Evolutionary conservation across 2,329 filamentous ascomycete species (phyloP).

Genomic region (Diaporthe nobilis): DNA sequence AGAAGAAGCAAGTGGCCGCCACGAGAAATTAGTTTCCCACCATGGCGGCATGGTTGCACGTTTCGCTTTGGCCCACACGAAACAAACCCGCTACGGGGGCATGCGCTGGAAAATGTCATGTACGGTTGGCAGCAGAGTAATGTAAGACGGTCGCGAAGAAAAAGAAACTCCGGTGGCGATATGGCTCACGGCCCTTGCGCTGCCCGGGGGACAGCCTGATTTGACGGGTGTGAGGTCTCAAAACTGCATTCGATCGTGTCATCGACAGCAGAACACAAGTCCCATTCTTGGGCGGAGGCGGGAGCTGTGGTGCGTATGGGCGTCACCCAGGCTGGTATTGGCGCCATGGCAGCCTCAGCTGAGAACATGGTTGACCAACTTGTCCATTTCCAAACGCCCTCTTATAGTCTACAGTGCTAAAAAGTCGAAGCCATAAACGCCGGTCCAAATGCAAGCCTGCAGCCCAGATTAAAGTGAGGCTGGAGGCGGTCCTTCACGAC

Average conservation of each 20-base stretch:
- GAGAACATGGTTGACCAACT: not conserved
- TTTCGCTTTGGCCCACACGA: not conserved
- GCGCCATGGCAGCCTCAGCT: not conserved
- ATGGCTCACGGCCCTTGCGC: not conserved
- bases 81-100: too few relatives aligned
- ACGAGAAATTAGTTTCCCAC: too few relatives aligned
- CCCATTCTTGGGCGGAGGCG: not conserved
- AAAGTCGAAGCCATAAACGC: not conserved
- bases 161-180: not conserved
- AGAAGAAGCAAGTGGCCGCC: conserved; percentile 1
- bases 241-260: too few relatives aligned
- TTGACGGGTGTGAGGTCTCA: not conserved
- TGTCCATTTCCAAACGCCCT: not conserved
- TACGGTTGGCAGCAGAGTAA: not conserved
- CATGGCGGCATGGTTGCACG: too few relatives aligned
- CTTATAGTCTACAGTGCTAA: not conserved
- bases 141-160: not conserved
- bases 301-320: not conserved
- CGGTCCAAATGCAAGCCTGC: conserved; percentile 10
- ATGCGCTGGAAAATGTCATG: not conserved
- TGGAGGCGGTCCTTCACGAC: not conserved
- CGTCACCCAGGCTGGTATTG: not conserved
- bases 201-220: not conserved
- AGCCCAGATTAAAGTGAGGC: not conserved
- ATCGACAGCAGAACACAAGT: not conserved